Evolutionary conservation across 345 rosid species (phyloP), one percentile per base, ranked within the genome.

Genomic region (Durio zibethinus): DNA sequence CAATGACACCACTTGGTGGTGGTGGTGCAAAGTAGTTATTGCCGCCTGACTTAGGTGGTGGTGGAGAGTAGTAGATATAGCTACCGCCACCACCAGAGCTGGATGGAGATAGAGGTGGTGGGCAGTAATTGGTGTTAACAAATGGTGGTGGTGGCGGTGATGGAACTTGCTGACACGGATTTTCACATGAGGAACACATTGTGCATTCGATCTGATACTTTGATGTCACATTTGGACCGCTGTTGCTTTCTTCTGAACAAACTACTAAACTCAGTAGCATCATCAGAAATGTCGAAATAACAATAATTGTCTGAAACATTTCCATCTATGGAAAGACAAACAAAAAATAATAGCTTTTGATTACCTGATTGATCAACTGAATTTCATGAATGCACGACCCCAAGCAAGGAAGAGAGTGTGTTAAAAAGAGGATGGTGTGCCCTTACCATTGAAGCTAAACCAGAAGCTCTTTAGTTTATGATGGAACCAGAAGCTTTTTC

Each of bases 141-240:
- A 84, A 77, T 1, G 89, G 85, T 1, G 94, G 88, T 5, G 91
- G 88, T 0, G 92, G 90, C 10, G 92, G 92, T 0, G 89, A 64
- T 9, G 88, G 87, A 7, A 12, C 76, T 68, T 78, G 87, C 50
- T 78, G 84, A 75, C 90, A 88, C 10, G 94, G 97, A 81, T 86
- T 89, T 40, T 89, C 90, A 25, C 99, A 93, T 5, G 91, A 80
- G 10, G 96, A 45, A 87, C 99, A 95, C 98, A 92, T 90, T 82
- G 97, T 91, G 86, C 98, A 96, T 59, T 91, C 91, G 80, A 84
- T 83, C 83, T 88, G 88, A 84, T 88, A 83, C 61, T 84, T 89
- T 54, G 91, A 73, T 1, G 84, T 56, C 20, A 14, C 43, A 35
- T n/a, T 33, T 1, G 43, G 18, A 20, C 21, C 0, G 79, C 33